phyloP scores from a whole-genome alignment of 306 rosid genomes.

The Erythrophleum fordii region DNA sequence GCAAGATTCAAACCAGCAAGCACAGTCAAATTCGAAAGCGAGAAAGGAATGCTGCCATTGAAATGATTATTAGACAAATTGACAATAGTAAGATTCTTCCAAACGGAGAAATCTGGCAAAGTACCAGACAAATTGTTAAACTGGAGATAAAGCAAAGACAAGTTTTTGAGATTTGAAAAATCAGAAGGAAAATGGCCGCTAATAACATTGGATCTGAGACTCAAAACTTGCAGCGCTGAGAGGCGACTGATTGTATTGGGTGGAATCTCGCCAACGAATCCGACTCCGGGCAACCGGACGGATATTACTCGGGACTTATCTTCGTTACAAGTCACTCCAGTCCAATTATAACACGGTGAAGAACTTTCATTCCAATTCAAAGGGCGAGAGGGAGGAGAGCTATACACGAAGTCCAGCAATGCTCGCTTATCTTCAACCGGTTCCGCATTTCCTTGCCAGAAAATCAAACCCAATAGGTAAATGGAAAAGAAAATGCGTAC shows the following conservation, averaged over 20 bases:
- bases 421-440: constrained; percentile 75
- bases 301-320: constrained; percentile 65
- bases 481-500: constrained; percentile 44
- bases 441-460: constrained; percentile 59
- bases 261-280: constrained; percentile 82
- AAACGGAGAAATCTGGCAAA: constrained; percentile 63
- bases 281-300: constrained; percentile 85
- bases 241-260: constrained; percentile 72
- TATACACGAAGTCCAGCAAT: constrained; percentile 68
- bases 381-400: constrained; percentile 73
- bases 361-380: constrained; percentile 72
- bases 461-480: constrained; percentile 53
- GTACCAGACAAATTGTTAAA: constrained; percentile 81
- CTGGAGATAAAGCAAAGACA: constrained; percentile 82
- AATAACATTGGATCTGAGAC: constrained; percentile 87
- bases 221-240: constrained; percentile 65
- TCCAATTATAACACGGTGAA: constrained; percentile 72
- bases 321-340: constrained; percentile 78
- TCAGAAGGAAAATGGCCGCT: constrained; percentile 75
- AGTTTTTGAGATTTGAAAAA: constrained; percentile 67
- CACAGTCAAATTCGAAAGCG: constrained; percentile 64
- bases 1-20: constrained; percentile 79
- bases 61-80: constrained; percentile 73
- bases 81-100: constrained; percentile 45
- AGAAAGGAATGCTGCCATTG: constrained; percentile 73